A percentile compares a stretch with the other conserved stretches of the same genome.
These are phyloP conservation scores for Cystobasidiaceae sp. DNA, from an alignment of 1,284 basidiomycete species.

Conservation along the genomic window DNA sequence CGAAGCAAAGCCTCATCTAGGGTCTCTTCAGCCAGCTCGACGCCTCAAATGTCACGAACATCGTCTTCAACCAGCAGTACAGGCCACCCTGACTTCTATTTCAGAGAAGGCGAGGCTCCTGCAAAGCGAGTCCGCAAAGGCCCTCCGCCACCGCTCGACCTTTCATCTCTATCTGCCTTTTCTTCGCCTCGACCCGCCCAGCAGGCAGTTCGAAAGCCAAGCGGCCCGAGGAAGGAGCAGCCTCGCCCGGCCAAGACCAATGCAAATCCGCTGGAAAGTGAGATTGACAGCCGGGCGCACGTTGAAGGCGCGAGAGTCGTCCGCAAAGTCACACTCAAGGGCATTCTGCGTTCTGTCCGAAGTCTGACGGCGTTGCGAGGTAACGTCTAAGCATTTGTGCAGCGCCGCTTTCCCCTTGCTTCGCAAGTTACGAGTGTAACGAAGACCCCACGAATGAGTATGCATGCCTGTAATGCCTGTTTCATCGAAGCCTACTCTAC, in stretches of 20 bases:
- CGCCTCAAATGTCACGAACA: background rate
- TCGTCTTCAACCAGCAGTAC: background rate
- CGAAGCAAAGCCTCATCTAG: background rate
- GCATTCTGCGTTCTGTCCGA: slow-evolving; percentile 9
- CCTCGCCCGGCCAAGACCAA: background rate
- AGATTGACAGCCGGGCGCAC: background rate
- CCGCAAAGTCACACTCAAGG: background rate
- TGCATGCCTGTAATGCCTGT: too few relatives aligned
- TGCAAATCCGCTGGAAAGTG: background rate
- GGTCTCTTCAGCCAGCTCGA: background rate
- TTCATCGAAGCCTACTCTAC: too few relatives aligned
- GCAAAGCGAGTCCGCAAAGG: too few relatives aligned
- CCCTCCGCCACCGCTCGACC: slow-evolving; percentile 22
- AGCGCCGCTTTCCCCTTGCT: too few relatives aligned
- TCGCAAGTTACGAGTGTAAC: background rate
- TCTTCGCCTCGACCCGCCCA: background rate
- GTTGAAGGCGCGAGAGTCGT: background rate
- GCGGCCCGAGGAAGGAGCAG: too few relatives aligned
- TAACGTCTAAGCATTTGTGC: too few relatives aligned
- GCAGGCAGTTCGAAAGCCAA: background rate
- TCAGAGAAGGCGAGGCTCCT: background rate
- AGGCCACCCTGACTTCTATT: background rate
- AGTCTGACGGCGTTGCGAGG: too few relatives aligned
- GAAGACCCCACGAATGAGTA: background rate
- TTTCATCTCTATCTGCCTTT: slow-evolving; percentile 3